Evolutionary conservation across 345 rosid species (phyloP), one percentile per base, ranked within the genome.

Genomic region (Nephelium lappaceum): DNA sequence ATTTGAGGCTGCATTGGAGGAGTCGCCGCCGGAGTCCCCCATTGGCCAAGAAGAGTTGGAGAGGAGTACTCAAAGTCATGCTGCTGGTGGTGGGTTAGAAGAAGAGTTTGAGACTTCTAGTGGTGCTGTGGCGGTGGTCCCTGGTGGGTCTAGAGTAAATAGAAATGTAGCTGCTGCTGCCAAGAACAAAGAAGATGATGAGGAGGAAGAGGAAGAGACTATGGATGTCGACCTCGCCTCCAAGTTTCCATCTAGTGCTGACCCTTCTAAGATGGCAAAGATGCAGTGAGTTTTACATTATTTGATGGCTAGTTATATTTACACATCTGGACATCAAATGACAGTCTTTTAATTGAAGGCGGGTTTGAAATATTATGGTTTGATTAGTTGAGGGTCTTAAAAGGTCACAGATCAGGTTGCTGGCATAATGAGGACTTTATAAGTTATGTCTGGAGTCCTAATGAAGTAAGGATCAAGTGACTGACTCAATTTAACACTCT

Each of bases 121-220:
- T 60, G 68, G 24, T 60, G 68, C 77, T 55, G 75, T 16, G 64
- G 27, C 16, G 11, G 69, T 43, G 11, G 69, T 43, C 9, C n/a
- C 77, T 9, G 57, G 55, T 62, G 67, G 3, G 58, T 24, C 16
- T 38, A 47, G 16, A 14, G 24, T 45, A 41, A 62, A 25, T 8
- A 21, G 12, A 42, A 62, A 69, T 5, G 71, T 75, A 4, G 67
- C 78, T 11, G 74, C 70, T 19, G 78, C 79, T 19, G 78, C 79
- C 55, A 89, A 86, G 80, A 89, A 81, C 81, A 91, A 89, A 83
- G 90, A 89, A 53, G 90, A 89, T 1, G 91, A 95, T 0, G 95
- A 92, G 11, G 97, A 95, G 15, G 98, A 93, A 36, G 98, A 93
- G 78, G 99, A 94, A 78, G 97, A 96, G 72, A 94, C 90, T 55